Base-by-base conservation (phyloP, 2,329 filamentous ascomycete species). In the Amylocarpus encephaloides region DNA sequence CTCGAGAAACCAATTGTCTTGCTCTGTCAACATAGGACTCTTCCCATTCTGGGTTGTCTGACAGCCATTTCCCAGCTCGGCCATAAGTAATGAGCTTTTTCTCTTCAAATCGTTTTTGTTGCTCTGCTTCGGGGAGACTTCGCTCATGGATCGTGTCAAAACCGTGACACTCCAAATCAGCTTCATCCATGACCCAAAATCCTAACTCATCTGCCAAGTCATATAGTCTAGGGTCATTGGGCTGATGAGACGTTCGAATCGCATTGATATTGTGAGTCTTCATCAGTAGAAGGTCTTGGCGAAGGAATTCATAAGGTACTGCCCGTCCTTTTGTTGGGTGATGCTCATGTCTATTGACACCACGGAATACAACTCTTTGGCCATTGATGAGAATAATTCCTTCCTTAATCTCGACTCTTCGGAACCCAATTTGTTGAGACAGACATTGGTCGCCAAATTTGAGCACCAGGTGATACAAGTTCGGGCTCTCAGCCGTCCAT, bases 341-440 rank as follows among this genome's bases (percentile, higher is more conserved):
- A 59, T 88, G 83, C 50, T 88, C 85, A 59, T 88, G 85, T 13
- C 83, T 71, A 63, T 87, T 87, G 13, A 80, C 78, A 13, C 83
- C 84, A 26, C 78, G 74, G 55, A 88, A 72, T 2, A 78, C 72
- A 44, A 87, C 73, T 1, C 76, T 70, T 26, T 72, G 71, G 4
- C 83, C 82, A 50, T 86, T 87, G 56, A 86, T 80, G 19, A 71
- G 71, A 57, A 85, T 71, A 39, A 83, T 64, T 0, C 80, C 78
- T 43, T 80, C 70, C 48, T 76, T 78, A 45, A 84, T 71, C 66
- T 86, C 80, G 2, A 85, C 75, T 42, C 75, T 73, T 32, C 82
- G 77, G 66, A 87, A 86, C 0, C 83, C 83, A 11, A 85, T 68
- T 4, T 70, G 72, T 35, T 84, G 80, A 1, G 67, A 53, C 10